Evolutionary conservation across 75 land plant species (phyloP), one percentile per base, ranked within the genome.

Genomic region (Pinus tabuliformis): DNA sequence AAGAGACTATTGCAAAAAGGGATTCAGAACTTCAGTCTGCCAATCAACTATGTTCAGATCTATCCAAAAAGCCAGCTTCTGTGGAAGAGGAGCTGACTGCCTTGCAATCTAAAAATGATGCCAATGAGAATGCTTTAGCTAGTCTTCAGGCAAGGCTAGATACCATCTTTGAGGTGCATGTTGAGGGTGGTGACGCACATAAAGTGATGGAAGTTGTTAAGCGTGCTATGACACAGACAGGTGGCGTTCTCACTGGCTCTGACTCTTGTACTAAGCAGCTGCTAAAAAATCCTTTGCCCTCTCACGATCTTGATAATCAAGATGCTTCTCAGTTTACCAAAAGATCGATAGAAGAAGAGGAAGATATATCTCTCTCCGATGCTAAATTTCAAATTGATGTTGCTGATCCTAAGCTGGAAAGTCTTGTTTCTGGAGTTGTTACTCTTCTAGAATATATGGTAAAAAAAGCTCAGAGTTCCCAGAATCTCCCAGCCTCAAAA

Each of bases 351-450:
- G 78, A 68, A 26, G 79, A 75, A 28, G 78, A 70, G 56, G 82
- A 61, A 21, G 78, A 56, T 18, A 63, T 62, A 56, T 76, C 73
- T 61, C 58, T 62, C 54, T 73, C 71, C 52, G 81, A 70, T 59
- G 17, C 63, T 56, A 59, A 73, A 6, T 8, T 59, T 45, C 61
- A 11, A 11, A 52, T 33, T 57, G 73, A 77, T 45, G 49, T 63
- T 36, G 45, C 70, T 4, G 62, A 75, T 45, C 57, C 75, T 58
- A 82, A 81, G 58, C 73, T 87, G 36, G 78, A 63, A 39, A 45
- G 68, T 57, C 87, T 93, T 56, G 78, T 95, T 56, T 82, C 87
- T 81, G 81, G 82, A 39, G 77, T 95, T 72, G 78, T 86, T 70
- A 83, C 84, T 17, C 83, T 91, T 80, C 80, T 93, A 4, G 70